Conservation (phyloP, 2,329 filamentous ascomycete genomes). For the Aciculosporium take region DNA sequence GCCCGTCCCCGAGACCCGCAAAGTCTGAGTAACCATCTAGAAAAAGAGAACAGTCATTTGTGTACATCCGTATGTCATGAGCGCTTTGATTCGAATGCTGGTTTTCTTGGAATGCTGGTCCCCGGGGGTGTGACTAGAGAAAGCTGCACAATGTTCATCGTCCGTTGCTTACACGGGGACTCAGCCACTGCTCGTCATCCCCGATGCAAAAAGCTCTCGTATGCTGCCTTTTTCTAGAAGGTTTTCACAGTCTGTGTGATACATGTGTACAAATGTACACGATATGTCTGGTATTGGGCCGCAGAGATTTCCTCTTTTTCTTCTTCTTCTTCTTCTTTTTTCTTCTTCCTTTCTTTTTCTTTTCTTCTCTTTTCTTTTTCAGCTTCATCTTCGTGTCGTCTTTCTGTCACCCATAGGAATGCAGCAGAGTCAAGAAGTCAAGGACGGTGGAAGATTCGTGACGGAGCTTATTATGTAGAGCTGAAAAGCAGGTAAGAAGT, state of each 20-base stretch:
- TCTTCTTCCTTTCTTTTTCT: background rate
- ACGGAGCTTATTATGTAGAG: too few species aligned
- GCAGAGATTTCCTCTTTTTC: background rate
- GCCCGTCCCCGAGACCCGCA: too few species aligned
- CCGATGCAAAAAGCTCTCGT: too few species aligned
- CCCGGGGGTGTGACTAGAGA: background rate
- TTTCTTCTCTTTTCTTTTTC: background rate
- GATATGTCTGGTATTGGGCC: background rate
- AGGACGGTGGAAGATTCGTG: too few species aligned
- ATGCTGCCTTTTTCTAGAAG: background rate
- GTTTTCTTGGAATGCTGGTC: background rate
- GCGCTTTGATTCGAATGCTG: background rate
- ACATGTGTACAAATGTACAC: too few species aligned
- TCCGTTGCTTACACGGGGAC: background rate
- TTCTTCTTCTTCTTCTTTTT: background rate
- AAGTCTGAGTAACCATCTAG: background rate
- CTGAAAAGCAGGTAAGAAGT: too few species aligned
- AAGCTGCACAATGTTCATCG: background rate
- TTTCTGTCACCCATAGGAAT: too few species aligned
- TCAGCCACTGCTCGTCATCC: background rate
- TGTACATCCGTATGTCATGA: background rate
- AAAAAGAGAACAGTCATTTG: background rate
- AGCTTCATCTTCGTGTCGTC: too few species aligned
- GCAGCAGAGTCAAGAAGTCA: too few species aligned
- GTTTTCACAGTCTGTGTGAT: too few species aligned